phyloP scores from a whole-genome alignment of 2,329 filamentous ascomycete species.

The Aspergillus sp. region DNA sequence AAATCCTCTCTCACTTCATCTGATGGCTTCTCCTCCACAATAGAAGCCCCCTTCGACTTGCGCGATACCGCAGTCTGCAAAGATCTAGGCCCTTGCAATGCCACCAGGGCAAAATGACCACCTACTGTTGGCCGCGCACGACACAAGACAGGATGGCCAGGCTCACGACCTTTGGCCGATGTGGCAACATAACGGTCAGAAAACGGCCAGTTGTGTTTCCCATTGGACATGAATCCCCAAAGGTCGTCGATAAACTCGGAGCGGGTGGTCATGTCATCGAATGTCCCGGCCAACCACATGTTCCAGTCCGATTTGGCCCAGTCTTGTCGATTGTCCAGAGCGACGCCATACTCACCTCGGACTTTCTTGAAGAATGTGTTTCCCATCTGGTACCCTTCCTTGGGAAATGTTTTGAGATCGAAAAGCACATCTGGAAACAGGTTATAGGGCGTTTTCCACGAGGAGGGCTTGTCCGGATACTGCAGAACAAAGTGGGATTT shows the following conservation, averaged over 20 bases:
- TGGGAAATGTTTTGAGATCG: constrained; percentile 43
- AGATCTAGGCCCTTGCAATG: constrained; percentile 37
- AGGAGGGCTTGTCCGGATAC: constrained; percentile 38
- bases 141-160: constrained; percentile 40
- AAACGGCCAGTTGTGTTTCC: constrained; percentile 50
- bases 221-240: constrained; percentile 49
- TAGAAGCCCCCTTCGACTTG: neutral
- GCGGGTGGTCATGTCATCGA: constrained; percentile 34
- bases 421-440: constrained; percentile 48
- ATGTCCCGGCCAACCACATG: constrained; percentile 47
- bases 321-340: constrained; percentile 45
- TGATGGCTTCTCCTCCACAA: neutral
- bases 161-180: constrained; percentile 34
- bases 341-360: constrained; percentile 42
- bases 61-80: constrained; percentile 25
- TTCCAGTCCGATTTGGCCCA: constrained; percentile 53
- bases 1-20: constrained; percentile 24
- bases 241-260: constrained; percentile 45
- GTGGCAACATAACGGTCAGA: constrained; percentile 48
- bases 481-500: constrained; percentile 48
- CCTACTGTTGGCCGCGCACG: constrained; percentile 49
- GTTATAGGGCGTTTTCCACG: constrained; percentile 48
- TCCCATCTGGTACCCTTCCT: constrained; percentile 41
- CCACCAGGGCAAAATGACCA: constrained; percentile 49
- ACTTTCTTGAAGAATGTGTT: constrained; percentile 43